phyloP scores from a whole-genome alignment of 2,329 filamentous ascomycete species.

The Metarhizium guizhouense region DNA sequence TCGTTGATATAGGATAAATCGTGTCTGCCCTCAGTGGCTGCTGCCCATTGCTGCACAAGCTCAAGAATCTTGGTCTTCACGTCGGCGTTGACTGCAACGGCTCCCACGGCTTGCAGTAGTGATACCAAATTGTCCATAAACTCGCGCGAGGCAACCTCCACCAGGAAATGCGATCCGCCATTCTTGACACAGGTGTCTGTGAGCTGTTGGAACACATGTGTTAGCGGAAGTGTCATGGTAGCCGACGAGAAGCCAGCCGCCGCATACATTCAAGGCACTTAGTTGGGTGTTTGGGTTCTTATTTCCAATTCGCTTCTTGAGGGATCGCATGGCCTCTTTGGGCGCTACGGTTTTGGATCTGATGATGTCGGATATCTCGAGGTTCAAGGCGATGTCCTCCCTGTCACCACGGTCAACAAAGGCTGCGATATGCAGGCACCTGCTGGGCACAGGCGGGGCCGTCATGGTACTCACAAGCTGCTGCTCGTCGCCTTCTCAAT shows the following conservation, averaged over 20 bases:
- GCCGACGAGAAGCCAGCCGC: not conserved
- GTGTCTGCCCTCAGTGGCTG: conserved; percentile 74
- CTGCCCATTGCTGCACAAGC: conserved; percentile 87
- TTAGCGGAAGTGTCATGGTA: not conserved
- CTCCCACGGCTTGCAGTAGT: conserved; percentile 71
- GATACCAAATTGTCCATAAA: conserved; percentile 97
- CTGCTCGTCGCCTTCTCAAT: conserved; percentile 91
- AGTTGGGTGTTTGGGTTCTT: conserved; percentile 97
- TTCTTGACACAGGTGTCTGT: conserved; percentile 99
- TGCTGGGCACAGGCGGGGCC: not conserved
- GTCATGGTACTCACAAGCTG: conserved; percentile 59
- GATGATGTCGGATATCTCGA: conserved; percentile 97
- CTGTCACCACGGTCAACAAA: conserved; percentile 30
- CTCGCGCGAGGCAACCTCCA: conserved; percentile 90
- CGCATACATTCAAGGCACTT: conserved; percentile 75
- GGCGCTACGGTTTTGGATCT: conserved; percentile 95
- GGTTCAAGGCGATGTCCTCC: conserved; percentile 93
- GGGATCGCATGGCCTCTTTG: conserved; percentile 93
- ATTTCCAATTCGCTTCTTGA: conserved; percentile 90
- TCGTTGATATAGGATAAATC: conserved; percentile 82
- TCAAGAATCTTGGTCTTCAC: conserved; percentile 89
- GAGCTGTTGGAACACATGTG: conserved; percentile 46
- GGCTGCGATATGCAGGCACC: conserved; percentile 6
- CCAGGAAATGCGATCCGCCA: conserved; percentile 87
- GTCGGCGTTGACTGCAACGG: conserved; percentile 68